Evolutionary conservation across 164 flowering plant genomes (phyloP).

Genomic region (Stephania yunnanensis): DNA sequence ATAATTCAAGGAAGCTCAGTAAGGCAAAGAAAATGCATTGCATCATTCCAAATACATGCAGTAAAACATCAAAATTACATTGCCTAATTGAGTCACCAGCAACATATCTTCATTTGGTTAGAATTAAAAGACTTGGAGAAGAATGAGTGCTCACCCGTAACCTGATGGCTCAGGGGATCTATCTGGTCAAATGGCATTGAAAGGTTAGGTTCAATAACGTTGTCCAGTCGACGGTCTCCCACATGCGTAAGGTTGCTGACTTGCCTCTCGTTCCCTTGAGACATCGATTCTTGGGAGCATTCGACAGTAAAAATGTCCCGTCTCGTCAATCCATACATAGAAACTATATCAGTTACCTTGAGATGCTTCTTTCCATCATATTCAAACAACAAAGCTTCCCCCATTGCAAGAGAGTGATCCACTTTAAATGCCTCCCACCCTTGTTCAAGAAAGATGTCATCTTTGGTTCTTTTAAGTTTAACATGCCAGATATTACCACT

Average conservation of each 20-base stretch:
- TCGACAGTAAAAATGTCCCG: not conserved
- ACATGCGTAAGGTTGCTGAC: not conserved
- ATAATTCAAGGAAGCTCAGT: not conserved
- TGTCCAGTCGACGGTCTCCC: not conserved
- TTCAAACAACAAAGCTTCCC: slow-evolving; percentile 18
- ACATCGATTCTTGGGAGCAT: not conserved
- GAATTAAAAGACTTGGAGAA: not conserved
- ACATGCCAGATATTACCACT: slow-evolving; percentile 3
- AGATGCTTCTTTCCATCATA: slow-evolving; percentile 24
- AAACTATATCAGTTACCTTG: slow-evolving; percentile 13
- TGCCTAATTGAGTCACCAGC: not conserved
- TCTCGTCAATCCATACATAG: slow-evolving; percentile 17
- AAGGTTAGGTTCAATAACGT: not conserved
- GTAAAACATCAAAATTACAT: not conserved
- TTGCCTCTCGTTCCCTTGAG: not conserved
- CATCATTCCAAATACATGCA: not conserved
- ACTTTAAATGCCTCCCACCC: slow-evolving; percentile 3
- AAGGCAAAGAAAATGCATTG: not conserved
- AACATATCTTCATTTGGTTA: not conserved
- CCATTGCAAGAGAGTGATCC: slow-evolving; percentile 16
- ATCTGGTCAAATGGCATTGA: not conserved
- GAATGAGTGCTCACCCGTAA: not conserved
- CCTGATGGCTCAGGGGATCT: not conserved
- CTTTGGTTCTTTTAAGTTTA: not conserved
- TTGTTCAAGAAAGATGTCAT: slow-evolving; percentile 1